Conservation (phyloP, 1,139 yeast genomes). For the Magnusiomyces clavatus region DNA sequence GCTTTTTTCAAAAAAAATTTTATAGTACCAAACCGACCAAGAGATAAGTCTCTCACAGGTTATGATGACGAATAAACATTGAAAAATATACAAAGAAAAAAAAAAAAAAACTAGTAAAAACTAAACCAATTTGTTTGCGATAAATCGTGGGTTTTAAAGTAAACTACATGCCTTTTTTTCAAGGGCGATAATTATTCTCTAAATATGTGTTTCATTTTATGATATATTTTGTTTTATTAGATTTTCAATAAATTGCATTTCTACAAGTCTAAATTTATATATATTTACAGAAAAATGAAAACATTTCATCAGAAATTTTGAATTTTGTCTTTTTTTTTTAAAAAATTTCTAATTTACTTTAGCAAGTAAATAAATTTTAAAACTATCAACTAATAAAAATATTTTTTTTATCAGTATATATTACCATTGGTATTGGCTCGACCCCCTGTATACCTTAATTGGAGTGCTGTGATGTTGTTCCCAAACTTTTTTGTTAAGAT, state of each 20-base stretch:
- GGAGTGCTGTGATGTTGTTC: constrained; percentile 23
- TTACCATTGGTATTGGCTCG: constrained; percentile 31
- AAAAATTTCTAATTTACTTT: not conserved
- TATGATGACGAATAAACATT: constrained; percentile 27
- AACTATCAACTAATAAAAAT: constrained; percentile 2
- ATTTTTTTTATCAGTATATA: not conserved
- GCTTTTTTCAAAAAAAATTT: not conserved
- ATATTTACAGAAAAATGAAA: not conserved
- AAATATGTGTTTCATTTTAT: not conserved
- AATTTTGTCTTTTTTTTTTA: constrained; percentile 2
- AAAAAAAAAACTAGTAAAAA: not conserved
- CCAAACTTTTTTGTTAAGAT: constrained; percentile 29
- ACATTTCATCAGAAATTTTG: constrained; percentile 3
- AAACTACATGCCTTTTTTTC: too few species aligned
- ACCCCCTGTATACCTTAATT: constrained; percentile 22
- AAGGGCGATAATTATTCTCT: not conserved
- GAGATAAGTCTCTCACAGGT: constrained; percentile 29
- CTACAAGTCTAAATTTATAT: constrained; percentile 3
- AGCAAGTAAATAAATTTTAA: not conserved
- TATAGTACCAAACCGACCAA: constrained; percentile 27
- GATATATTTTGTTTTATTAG: not conserved
- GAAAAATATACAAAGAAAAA: constrained; percentile 11
- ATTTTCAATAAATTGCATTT: not conserved
- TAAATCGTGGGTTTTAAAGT: too few species aligned
- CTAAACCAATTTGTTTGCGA: not conserved